Conservation (phyloP, 495 filamentous ascomycete species). For the Penicillium dipodomyicola region DNA sequence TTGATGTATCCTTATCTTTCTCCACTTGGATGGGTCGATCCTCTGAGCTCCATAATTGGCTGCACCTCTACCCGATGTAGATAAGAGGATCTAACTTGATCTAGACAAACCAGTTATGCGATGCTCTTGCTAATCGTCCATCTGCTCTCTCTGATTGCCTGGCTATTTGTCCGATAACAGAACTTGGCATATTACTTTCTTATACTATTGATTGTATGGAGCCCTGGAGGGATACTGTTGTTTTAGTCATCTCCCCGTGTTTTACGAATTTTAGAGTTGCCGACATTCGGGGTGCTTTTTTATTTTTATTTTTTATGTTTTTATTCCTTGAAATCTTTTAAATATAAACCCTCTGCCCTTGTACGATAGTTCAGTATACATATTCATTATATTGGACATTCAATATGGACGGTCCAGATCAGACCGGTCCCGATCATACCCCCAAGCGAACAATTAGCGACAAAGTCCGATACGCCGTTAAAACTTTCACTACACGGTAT, state of each 20-base stretch:
- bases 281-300: not conserved
- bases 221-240: not conserved
- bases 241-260: constrained; percentile 4
- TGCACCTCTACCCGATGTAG: not conserved
- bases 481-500: constrained; percentile 51
- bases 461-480: constrained; percentile 35
- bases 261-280: not conserved
- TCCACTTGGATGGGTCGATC: not conserved
- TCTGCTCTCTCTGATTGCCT: not conserved
- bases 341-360: not conserved
- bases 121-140: constrained; percentile 25
- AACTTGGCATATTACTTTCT: not conserved
- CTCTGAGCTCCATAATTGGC: too few relatives aligned
- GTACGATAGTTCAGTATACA: not conserved
- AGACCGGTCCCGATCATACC: constrained; percentile 47
- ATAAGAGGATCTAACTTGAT: constrained; percentile 2
- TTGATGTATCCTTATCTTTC: not conserved
- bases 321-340: not conserved
- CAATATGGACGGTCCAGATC: constrained; percentile 50
- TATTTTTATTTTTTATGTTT: not conserved
- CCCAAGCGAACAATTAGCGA: constrained; percentile 43
- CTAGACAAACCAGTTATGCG: constrained; percentile 12
- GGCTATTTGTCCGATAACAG: constrained; percentile 1
- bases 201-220: too few relatives aligned
- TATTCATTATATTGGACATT: not conserved